Percentiles rank a stretch among this genome's conserved stretches.
These are phyloP conservation scores for Neocucurbitaria cava DNA, from an alignment of 2,329 filamentous ascomycete genomes.

Conservation along the genomic window DNA sequence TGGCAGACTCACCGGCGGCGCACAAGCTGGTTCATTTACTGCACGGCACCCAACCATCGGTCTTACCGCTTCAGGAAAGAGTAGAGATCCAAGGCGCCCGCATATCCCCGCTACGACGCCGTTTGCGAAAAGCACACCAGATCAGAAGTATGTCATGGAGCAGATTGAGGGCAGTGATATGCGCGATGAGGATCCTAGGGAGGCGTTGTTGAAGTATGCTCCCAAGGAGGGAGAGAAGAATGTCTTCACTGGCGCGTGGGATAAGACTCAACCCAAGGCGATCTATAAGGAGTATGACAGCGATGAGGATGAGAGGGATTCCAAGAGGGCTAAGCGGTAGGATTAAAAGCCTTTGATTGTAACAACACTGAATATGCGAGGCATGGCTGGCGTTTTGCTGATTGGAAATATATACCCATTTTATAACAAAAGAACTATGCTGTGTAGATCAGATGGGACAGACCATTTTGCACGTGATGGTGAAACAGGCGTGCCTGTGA, in stretches of 20 bases:
- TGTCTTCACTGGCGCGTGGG: constrained; percentile 93
- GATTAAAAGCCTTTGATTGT: constrained; percentile 2
- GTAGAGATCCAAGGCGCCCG: constrained; percentile 82
- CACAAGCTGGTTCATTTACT: constrained; percentile 62
- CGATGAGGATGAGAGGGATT: constrained; percentile 76
- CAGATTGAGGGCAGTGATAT: constrained; percentile 90
- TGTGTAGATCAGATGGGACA: background rate
- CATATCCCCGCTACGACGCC: constrained; percentile 84
- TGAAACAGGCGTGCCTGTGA: background rate
- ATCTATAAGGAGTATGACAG: constrained; percentile 91
- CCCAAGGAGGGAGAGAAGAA: constrained; percentile 92
- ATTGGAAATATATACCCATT: constrained; percentile 15
- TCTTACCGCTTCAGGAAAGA: constrained; percentile 77
- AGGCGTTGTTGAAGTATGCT: constrained; percentile 93
- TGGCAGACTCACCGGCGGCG: constrained; percentile 47
- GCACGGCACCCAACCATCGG: constrained; percentile 73
- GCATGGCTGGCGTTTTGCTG: constrained; percentile 21
- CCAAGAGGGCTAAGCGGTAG: constrained; percentile 57
- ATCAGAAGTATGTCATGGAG: constrained; percentile 86
- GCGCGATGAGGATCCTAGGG: constrained; percentile 94
- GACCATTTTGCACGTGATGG: background rate
- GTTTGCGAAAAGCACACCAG: constrained; percentile 87
- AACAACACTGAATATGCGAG: constrained; percentile 3
- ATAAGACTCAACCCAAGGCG: constrained; percentile 87
- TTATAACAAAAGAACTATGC: background rate